Evolutionary conservation across 1,284 basidiomycete species (phyloP).

Genomic region (Takashimella tepidaria): DNA sequence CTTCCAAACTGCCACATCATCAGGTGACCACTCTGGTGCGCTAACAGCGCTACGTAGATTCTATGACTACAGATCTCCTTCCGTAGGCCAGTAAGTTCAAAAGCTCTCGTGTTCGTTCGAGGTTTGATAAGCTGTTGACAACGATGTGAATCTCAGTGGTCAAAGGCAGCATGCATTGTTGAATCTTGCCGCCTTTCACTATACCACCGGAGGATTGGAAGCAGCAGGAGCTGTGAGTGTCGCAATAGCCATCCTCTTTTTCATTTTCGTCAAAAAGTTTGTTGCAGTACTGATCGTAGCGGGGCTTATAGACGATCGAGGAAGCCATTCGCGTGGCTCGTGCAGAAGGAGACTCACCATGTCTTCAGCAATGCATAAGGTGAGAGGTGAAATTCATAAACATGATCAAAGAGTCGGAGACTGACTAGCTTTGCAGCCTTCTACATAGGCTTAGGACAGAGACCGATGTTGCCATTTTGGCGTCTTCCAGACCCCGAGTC

Average conservation of each 20-base stretch:
- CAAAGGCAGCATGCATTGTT: constrained; percentile 46
- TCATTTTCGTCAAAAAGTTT: no score
- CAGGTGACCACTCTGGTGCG: constrained; percentile 40
- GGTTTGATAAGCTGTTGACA: background rate
- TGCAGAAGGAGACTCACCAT: constrained; percentile 36
- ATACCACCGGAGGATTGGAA: constrained; percentile 39
- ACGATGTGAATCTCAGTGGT: constrained; percentile 23
- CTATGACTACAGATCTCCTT: constrained; percentile 45
- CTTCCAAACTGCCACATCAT: constrained; percentile 27
- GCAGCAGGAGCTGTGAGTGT: constrained; percentile 27
- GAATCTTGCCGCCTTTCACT: constrained; percentile 44
- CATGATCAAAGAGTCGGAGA: no score
- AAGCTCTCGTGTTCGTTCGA: background rate
- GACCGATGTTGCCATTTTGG: constrained; percentile 11
- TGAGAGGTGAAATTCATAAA: no score
- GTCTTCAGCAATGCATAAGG: constrained; percentile 42
- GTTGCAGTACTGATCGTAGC: no score
- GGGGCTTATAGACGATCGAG: constrained; percentile 27
- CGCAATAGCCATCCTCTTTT: no score
- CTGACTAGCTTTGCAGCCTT: no score
- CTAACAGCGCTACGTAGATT: constrained; percentile 36
- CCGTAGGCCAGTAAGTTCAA: constrained; percentile 18
- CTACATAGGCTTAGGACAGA: constrained; percentile 24
- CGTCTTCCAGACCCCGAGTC: constrained; percentile 9
- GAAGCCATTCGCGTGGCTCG: constrained; percentile 45